Conservation (phyloP, 2,329 filamentous ascomycete species). For the Reticulascus tulasneorum region DNA sequence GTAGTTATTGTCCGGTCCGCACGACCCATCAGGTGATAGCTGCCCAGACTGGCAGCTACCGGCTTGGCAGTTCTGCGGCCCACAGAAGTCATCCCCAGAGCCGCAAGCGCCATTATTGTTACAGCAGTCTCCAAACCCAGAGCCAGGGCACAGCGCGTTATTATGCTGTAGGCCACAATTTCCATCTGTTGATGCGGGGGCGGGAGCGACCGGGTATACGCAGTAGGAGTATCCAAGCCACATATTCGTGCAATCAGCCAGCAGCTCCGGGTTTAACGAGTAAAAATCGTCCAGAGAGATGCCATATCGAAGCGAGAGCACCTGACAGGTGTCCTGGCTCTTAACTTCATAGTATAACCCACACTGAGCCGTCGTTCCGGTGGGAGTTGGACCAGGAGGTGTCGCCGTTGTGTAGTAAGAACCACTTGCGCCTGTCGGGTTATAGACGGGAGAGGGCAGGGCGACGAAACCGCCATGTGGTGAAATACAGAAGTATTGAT, state of each 20-base stretch:
- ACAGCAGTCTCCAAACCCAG: constrained; percentile 1
- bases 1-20: neutral
- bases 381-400: neutral
- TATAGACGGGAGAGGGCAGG: no score
- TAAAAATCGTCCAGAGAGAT: constrained; percentile 3
- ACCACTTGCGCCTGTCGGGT: neutral
- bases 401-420: neutral
- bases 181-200: neutral
- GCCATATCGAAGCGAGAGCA: neutral
- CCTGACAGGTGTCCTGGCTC: neutral
- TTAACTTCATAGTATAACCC: neutral
- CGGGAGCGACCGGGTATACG: neutral
- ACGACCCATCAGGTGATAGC: neutral
- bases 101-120: neutral
- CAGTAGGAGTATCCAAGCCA: constrained; percentile 2
- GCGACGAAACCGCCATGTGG: no score
- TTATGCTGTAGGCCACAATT: neutral
- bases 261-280: constrained; percentile 3
- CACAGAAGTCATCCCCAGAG: neutral
- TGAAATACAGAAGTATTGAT: no score
- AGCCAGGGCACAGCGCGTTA: neutral
- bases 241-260: constrained; percentile 1
- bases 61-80: neutral
- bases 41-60: neutral
- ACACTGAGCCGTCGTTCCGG: neutral